Conservation (phyloP, 169 alveolate genomes). For the Perkinsus chesapeaki region DNA sequence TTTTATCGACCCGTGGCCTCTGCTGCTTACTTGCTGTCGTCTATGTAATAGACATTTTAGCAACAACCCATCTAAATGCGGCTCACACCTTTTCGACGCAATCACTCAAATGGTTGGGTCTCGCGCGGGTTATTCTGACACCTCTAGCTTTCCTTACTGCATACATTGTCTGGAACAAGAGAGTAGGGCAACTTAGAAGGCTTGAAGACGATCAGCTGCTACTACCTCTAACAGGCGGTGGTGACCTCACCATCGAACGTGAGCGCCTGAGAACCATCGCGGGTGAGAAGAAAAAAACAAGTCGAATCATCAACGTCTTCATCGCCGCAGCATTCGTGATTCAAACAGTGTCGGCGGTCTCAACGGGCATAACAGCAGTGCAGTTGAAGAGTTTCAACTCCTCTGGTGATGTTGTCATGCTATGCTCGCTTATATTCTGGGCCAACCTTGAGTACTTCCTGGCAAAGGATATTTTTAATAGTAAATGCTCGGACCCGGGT, state of each 20-base stretch:
- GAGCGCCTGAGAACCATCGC: background rate
- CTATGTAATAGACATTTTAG: background rate
- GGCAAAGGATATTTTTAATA: background rate
- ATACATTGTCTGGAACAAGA: background rate
- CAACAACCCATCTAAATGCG: background rate
- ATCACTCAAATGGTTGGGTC: background rate
- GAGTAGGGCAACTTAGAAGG: background rate
- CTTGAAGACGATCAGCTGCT: background rate
- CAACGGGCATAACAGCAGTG: background rate
- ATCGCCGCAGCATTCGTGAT: background rate
- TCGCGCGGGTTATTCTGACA: background rate
- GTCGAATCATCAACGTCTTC: background rate
- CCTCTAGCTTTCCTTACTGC: background rate
- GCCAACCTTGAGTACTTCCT: background rate
- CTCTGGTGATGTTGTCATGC: background rate
- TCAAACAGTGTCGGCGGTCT: background rate
- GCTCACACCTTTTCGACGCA: background rate
- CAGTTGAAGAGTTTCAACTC: background rate
- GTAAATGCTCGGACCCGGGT: background rate
- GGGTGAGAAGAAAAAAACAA: background rate
- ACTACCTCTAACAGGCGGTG: background rate
- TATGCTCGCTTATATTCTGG: background rate
- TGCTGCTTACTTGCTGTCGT: background rate
- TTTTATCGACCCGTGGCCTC: background rate
- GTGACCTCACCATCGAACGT: background rate